Conservation (phyloP, 1,284 basidiomycete genomes). For the Xanthoconium separans region DNA sequence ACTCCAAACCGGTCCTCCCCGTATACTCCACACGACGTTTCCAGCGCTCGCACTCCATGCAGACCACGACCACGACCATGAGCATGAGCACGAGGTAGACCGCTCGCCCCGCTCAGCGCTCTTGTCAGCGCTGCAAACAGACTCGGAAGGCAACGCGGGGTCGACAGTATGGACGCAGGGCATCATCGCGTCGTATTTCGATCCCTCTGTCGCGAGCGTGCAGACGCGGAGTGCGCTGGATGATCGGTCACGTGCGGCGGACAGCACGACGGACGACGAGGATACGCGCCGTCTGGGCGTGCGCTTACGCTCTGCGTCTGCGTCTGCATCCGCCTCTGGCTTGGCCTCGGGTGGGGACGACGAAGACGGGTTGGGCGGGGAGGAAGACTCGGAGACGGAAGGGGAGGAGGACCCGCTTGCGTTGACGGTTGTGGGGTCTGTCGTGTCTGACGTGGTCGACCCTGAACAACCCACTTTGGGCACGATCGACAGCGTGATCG, state of each 20-base stretch:
- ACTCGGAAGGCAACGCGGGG: slow-evolving; percentile 44
- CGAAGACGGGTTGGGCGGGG: slow-evolving; percentile 6
- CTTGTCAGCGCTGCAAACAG: slow-evolving; percentile 29
- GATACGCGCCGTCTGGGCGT: background rate
- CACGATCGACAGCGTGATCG: slow-evolving; percentile 34
- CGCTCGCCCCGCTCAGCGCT: slow-evolving; percentile 29
- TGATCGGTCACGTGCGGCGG: slow-evolving; percentile 24
- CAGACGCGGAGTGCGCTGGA: slow-evolving; percentile 32
- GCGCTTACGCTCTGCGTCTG: too few species aligned
- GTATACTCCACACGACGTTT: slow-evolving; percentile 24
- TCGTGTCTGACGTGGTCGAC: slow-evolving; percentile 24
- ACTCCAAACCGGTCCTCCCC: slow-evolving; percentile 44
- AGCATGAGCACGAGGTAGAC: slow-evolving; percentile 25
- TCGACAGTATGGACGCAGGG: slow-evolving; percentile 67
- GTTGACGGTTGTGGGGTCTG: slow-evolving; percentile 23
- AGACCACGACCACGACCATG: slow-evolving; percentile 18
- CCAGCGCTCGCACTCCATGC: slow-evolving; percentile 5
- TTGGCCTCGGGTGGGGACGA: background rate
- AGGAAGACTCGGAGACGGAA: slow-evolving; percentile 33
- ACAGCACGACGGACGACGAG: slow-evolving; percentile 19
- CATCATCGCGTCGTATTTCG: slow-evolving; percentile 54
- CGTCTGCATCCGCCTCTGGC: too few species aligned
- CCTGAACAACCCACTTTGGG: slow-evolving; percentile 33
- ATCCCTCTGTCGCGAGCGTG: slow-evolving; percentile 24
- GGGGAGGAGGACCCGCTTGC: slow-evolving; percentile 27